A percentile compares a stretch with the other conserved stretches of the same genome.
phyloP scores from a whole-genome alignment of 352 stramenopile species.

The Pythium guiyangense region DNA sequence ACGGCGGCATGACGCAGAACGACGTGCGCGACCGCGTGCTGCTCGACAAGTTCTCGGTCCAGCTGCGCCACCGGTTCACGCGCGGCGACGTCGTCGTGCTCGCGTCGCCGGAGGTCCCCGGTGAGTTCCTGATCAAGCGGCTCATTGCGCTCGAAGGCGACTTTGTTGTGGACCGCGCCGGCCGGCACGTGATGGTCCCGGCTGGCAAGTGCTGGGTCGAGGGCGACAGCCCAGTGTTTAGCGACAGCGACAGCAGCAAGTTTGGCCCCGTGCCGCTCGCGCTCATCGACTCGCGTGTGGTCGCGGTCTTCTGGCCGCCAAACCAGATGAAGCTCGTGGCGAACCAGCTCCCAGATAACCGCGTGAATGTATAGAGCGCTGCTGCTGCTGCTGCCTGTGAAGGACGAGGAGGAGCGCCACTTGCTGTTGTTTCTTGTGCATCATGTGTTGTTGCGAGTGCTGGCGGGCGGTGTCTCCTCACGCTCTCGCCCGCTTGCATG shows the following conservation, averaged over 20 bases:
- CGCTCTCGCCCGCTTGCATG: too few species aligned
- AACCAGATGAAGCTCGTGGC: too few species aligned
- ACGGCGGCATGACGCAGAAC: slow-evolving; percentile 62
- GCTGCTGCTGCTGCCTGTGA: too few species aligned
- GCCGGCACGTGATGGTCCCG: slow-evolving; percentile 36
- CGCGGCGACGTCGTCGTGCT: slow-evolving; percentile 82
- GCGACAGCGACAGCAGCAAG: slow-evolving; percentile 65
- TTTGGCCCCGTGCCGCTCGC: too few species aligned
- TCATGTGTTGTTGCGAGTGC: too few species aligned
- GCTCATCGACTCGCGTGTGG: too few species aligned
- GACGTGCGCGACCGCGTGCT: slow-evolving; percentile 73
- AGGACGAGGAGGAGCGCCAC: too few species aligned
- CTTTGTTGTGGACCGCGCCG: slow-evolving; percentile 47
- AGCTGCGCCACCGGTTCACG: slow-evolving; percentile 55
- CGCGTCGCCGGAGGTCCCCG: slow-evolving; percentile 48
- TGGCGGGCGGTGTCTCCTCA: too few species aligned
- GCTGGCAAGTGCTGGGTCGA: slow-evolving; percentile 85
- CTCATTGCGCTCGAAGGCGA: slow-evolving; percentile 76
- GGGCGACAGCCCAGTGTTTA: slow-evolving; percentile 70
- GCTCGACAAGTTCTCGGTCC: slow-evolving; percentile 84
- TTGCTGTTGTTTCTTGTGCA: too few species aligned
- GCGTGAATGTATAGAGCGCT: too few species aligned
- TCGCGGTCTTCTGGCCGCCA: too few species aligned
- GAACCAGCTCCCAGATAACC: too few species aligned
- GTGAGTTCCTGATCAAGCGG: slow-evolving; percentile 72